Evolutionary conservation across 164 flowering plant species (phyloP).

Genomic region (Nelumbo lutea): DNA sequence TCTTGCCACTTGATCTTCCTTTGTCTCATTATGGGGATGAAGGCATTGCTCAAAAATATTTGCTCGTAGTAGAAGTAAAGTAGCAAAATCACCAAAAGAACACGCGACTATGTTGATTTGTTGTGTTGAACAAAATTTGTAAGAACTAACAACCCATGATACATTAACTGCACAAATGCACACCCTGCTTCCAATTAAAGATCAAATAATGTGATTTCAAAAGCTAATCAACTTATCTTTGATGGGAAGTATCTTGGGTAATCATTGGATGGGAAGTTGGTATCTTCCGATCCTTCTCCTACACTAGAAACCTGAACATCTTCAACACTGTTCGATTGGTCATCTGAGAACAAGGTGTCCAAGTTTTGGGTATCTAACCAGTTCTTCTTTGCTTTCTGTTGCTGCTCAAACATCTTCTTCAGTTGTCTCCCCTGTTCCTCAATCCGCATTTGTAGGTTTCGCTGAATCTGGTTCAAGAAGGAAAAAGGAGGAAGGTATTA

Average conservation of each 20-base stretch:
- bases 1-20: too few relatives aligned
- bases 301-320: conserved; percentile 26
- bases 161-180: conserved; percentile 3
- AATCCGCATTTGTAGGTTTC: conserved; percentile 60
- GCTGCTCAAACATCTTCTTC: conserved; percentile 58
- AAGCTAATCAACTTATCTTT: conserved; percentile 29
- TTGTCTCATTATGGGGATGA: too few relatives aligned
- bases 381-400: conserved; percentile 34
- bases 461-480: conserved; percentile 44
- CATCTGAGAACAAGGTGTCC: conserved; percentile 18
- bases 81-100: neutral
- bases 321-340: conserved; percentile 19
- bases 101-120: neutral
- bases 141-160: neutral
- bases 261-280: conserved; percentile 26
- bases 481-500: neutral
- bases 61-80: neutral
- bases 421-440: conserved; percentile 82
- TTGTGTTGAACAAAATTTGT: neutral
- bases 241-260: conserved; percentile 19
- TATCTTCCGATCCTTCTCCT: conserved; percentile 28
- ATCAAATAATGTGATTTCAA: neutral
- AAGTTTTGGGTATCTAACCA: conserved; percentile 21
- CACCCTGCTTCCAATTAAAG: neutral
- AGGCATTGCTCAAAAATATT: neutral